Percentiles rank a stretch among this genome's conserved stretches.
Evolutionary conservation across 1,284 basidiomycete genomes (phyloP).

Genomic region (Ceratobasidium sp.): DNA sequence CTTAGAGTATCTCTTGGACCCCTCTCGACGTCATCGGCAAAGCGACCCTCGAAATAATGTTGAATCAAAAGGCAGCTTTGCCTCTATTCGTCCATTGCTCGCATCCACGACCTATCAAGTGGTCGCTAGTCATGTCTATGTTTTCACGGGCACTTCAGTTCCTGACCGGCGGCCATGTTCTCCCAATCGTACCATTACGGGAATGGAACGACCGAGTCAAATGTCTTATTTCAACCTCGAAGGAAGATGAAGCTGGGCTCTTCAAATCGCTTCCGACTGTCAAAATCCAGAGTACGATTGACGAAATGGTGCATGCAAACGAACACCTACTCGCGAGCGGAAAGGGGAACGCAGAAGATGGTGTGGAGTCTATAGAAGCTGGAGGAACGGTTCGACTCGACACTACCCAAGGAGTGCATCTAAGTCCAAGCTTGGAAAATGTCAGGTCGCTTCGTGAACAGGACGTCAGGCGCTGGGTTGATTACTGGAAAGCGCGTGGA

Average conservation of each 20-base stretch:
- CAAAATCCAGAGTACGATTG: constrained; percentile 22
- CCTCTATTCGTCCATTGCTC: constrained; percentile 54
- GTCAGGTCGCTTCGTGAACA: constrained; percentile 48
- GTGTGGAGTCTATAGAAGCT: constrained; percentile 47
- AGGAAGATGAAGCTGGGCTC: constrained; percentile 53
- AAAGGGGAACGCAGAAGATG: constrained; percentile 24
- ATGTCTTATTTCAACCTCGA: constrained; percentile 51
- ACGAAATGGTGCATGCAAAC: constrained; percentile 10
- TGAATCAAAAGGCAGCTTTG: background rate
- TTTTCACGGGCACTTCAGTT: constrained; percentile 53
- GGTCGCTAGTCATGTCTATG: constrained; percentile 51
- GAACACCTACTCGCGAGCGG: background rate
- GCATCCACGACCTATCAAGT: constrained; percentile 55
- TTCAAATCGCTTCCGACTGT: constrained; percentile 55
- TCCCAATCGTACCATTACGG: constrained; percentile 53
- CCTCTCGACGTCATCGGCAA: constrained; percentile 52
- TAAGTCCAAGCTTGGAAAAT: constrained; percentile 50
- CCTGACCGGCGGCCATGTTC: background rate
- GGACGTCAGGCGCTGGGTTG: constrained; percentile 53
- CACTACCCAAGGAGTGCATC: constrained; percentile 49
- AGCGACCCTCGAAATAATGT: background rate
- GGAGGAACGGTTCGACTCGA: constrained; percentile 50
- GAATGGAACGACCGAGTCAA: constrained; percentile 56
- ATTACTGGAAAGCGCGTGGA: constrained; percentile 51
- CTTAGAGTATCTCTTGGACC: constrained; percentile 55